A percentile compares a stretch with the other conserved stretches of the same genome.
phyloP scores from a whole-genome alignment of 371 early-diverging fungal genomes.

The Entomophthora muscae region DNA sequence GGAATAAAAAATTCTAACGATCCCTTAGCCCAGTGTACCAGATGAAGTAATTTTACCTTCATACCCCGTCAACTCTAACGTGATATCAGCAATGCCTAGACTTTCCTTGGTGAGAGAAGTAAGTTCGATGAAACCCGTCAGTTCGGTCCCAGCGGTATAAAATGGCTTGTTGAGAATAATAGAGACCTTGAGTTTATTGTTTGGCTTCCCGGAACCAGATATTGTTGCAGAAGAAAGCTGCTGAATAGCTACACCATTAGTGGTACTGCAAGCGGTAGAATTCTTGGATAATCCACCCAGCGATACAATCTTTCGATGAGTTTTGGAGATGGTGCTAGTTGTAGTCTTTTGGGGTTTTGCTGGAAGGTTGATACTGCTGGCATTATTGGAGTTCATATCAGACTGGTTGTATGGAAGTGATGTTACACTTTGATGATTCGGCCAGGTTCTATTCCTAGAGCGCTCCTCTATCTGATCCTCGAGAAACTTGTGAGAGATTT shows the following conservation, averaged over 20 bases:
- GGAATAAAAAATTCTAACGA: too few relatives aligned
- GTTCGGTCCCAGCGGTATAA: neutral
- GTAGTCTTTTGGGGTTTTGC: neutral
- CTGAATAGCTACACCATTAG: neutral
- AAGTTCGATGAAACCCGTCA: neutral
- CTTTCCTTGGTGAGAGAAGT: neutral
- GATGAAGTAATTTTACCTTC: too few relatives aligned
- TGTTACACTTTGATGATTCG: too few relatives aligned
- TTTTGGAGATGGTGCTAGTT: neutral
- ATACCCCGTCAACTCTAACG: conserved; percentile 2
- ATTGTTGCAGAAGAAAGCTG: neutral
- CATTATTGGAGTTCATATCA: too few relatives aligned
- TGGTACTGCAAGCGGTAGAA: neutral
- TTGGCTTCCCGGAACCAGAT: neutral
- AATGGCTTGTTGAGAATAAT: neutral
- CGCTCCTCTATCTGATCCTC: too few relatives aligned
- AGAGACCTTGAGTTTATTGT: neutral
- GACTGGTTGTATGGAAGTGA: too few relatives aligned
- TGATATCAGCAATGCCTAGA: neutral
- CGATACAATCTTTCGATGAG: neutral
- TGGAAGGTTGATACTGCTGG: neutral
- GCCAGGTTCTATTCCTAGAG: too few relatives aligned
- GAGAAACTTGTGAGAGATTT: too few relatives aligned
- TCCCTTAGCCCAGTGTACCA: too few relatives aligned
- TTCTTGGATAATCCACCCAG: neutral